These are phyloP conservation scores for Chenopodium formosanum DNA, from an alignment of 148 eudicot species.

Conservation along the genomic window DNA sequence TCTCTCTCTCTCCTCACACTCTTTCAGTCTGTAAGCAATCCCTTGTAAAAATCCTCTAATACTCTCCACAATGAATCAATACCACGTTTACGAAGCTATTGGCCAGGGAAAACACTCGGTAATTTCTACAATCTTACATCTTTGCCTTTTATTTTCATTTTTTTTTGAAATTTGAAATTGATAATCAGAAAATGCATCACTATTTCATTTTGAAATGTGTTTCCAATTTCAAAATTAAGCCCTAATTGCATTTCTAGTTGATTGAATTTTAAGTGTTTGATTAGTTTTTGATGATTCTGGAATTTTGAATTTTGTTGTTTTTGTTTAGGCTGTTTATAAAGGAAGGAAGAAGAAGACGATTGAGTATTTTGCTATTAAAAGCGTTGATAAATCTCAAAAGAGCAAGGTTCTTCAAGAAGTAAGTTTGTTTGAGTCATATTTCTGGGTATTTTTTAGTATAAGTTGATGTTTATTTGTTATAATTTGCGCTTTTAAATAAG, in stretches of 20 bases:
- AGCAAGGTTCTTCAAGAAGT: constrained; percentile 96
- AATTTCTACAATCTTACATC: not conserved
- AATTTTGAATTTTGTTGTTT: not conserved
- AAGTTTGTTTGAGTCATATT: constrained; percentile 22
- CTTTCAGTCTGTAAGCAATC: not conserved
- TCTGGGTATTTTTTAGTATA: not conserved
- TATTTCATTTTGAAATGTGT: not conserved
- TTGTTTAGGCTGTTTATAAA: constrained; percentile 73
- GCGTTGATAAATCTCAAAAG: constrained; percentile 83
- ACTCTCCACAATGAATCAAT: constrained; percentile 54
- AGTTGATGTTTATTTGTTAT: not conserved
- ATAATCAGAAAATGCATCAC: too few relatives aligned
- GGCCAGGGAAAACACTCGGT: constrained; percentile 92
- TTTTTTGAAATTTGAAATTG: too few relatives aligned
- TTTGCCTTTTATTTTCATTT: too few relatives aligned
- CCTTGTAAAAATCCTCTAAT: not conserved
- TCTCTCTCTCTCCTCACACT: not conserved
- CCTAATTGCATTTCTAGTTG: not conserved
- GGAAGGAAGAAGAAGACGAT: constrained; percentile 93
- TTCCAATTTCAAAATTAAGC: not conserved
- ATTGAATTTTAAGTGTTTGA: too few relatives aligned
- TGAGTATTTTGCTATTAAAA: constrained; percentile 84
- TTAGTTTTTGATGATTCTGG: not conserved
- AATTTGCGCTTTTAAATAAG: not conserved
- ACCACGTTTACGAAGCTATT: constrained; percentile 85